Base-by-base conservation (phyloP, 805 yeast genomes). In the Cyberlindnera subsufficiens region DNA sequence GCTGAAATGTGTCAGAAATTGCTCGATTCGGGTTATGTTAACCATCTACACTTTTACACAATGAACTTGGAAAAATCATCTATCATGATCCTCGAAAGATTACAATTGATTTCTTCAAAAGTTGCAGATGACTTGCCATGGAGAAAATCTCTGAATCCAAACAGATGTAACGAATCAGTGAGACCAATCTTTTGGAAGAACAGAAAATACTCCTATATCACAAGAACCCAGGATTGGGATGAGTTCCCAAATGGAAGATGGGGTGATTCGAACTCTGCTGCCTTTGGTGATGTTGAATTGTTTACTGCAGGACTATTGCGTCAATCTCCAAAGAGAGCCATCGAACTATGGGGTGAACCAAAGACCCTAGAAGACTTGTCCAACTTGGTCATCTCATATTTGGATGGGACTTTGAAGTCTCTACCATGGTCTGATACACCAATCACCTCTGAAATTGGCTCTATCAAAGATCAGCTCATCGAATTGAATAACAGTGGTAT, bases 211-310 rank as follows among this genome's bases (percentile, higher is more conserved):
- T 81, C 95, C 14, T 91, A 91, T 61, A 80, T 88, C 47, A 77
- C 88, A 38, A 76, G 98, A 63, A 91, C 97, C 8, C 79, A 93
- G 20, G 82, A 84, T 44, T 93, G 99, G 89, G 99, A 93, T 66
- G 99, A 93, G 64, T 93, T 91, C 59, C 99, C 99, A 40, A 93
- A 91, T 64, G 99, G 99, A 47, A 75, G 99, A 68, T 93, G 96
- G 90, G 99, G 99, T 56, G 97, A 93, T 62, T 86, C 97, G 3
- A 74, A 96, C 46, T 93, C 98, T 35, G 99, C 99, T 5, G 98
- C 98, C 2, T 90, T 85, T 66, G 96, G 96, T 56, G 95, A 86
- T 51, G 73, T 89, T 44, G 96, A 87, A 60, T 72, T 85, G 41
- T 82, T 81, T 53, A 93, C 91, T 17, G 77, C 88, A 30, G 80